Evolutionary conservation across 768 basidiomycete genomes (phyloP).

Genomic region (Podaxis sp.): DNA sequence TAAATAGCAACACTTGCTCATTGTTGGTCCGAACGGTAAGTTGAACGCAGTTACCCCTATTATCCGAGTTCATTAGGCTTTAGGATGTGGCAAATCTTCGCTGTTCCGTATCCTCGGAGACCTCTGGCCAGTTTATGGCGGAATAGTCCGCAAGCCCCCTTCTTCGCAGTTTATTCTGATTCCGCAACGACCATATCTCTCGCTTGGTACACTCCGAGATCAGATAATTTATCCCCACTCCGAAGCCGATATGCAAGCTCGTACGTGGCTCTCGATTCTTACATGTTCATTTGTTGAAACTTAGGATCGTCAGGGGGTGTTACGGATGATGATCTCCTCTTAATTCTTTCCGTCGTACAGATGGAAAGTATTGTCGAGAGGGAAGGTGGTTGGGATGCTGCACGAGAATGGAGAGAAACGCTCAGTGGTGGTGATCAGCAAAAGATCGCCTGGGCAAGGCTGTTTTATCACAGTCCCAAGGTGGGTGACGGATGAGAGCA

Average conservation of each 20-base stretch:
- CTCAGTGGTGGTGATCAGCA: conserved; percentile 96
- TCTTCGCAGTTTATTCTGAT: conserved; percentile 90
- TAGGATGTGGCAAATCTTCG: conserved; percentile 85
- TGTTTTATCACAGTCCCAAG: conserved; percentile 95
- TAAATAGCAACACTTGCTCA: conserved; percentile 79
- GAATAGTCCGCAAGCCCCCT: conserved; percentile 84
- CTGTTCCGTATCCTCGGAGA: conserved; percentile 96
- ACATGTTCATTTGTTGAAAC: conserved; percentile 4
- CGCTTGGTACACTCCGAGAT: conserved; percentile 88
- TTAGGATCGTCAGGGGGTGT: conserved; percentile 45
- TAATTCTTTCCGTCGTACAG: conserved; percentile 72
- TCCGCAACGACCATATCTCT: conserved; percentile 95
- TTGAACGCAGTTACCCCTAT: background rate
- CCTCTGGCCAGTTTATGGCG: conserved; percentile 86
- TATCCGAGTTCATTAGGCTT: background rate
- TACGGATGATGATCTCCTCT: conserved; percentile 69
- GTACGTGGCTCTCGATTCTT: conserved; percentile 37
- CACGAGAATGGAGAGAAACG: conserved; percentile 91
- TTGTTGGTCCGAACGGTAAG: conserved; percentile 90
- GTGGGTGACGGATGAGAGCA: conserved; percentile 37
- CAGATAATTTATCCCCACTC: conserved; percentile 96
- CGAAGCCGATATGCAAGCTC: conserved; percentile 69
- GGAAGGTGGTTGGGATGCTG: conserved; percentile 93
- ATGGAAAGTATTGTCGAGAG: conserved; percentile 85
- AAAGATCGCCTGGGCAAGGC: conserved; percentile 92